These are phyloP conservation scores for Primulina tabacum DNA, from an alignment of 257 asterid species.

Conservation along the genomic window DNA sequence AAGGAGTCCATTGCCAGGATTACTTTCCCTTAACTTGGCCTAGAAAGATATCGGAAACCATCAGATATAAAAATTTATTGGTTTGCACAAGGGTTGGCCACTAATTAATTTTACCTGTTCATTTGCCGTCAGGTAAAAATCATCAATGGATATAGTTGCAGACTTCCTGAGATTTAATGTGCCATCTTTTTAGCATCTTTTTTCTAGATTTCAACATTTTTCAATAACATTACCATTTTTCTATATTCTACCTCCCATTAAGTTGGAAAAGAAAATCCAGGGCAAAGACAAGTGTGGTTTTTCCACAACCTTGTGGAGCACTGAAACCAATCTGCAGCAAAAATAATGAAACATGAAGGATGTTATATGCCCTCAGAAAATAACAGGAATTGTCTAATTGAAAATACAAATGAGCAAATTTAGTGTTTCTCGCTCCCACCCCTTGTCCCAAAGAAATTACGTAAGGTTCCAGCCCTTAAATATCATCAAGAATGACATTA, in stretches of 20 bases:
- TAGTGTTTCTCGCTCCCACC: neutral
- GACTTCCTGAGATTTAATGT: slow-evolving; percentile 64
- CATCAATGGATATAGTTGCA: slow-evolving; percentile 88
- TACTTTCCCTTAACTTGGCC: slow-evolving; percentile 78
- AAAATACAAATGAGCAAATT: slow-evolving; percentile 9
- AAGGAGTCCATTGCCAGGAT: slow-evolving; percentile 78
- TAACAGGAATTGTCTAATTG: too few species aligned
- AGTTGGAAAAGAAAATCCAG: slow-evolving; percentile 71
- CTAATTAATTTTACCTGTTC: slow-evolving; percentile 53
- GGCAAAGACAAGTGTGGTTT: slow-evolving; percentile 94
- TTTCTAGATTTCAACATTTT: slow-evolving; percentile 20
- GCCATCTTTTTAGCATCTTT: slow-evolving; percentile 31
- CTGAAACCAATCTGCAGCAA: slow-evolving; percentile 92
- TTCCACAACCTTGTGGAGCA: slow-evolving; percentile 99
- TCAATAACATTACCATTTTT: slow-evolving; percentile 38
- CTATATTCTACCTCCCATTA: slow-evolving; percentile 80
- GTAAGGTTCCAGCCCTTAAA: neutral
- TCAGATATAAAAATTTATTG: slow-evolving; percentile 16
- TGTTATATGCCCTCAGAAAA: too few species aligned
- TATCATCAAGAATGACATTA: neutral
- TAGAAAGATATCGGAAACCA: slow-evolving; percentile 30
- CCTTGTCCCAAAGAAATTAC: neutral
- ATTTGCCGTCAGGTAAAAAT: slow-evolving; percentile 93
- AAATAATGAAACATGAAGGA: neutral
- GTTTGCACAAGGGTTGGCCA: slow-evolving; percentile 10